Conservation (phyloP, 768 basidiomycete species). For the Collybia sordida region DNA sequence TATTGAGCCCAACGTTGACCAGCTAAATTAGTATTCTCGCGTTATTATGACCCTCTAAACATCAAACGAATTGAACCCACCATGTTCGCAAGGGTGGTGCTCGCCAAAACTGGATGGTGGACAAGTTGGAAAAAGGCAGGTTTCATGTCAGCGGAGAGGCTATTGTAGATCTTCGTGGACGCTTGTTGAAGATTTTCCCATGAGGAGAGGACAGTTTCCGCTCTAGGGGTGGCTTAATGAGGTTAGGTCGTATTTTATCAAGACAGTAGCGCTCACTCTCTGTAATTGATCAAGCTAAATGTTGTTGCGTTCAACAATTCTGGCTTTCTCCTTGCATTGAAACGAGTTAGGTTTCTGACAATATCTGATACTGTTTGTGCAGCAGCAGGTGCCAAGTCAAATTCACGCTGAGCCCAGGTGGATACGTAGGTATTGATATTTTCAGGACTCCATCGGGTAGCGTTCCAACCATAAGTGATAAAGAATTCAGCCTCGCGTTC, state of each 20-base stretch:
- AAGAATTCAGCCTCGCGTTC: constrained; percentile 74
- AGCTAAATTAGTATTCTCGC: constrained; percentile 27
- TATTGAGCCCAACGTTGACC: constrained; percentile 59
- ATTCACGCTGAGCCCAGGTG: constrained; percentile 66
- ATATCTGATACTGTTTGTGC: constrained; percentile 48
- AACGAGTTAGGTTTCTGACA: constrained; percentile 53
- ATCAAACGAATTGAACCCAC: constrained; percentile 13
- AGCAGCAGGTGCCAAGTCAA: constrained; percentile 41
- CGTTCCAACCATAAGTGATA: constrained; percentile 61
- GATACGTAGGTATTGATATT: constrained; percentile 54
- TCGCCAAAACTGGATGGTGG: constrained; percentile 62
- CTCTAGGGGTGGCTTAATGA: constrained; percentile 32
- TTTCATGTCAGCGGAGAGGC: constrained; percentile 43
- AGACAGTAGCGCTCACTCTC: constrained; percentile 49
- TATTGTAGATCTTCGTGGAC: constrained; percentile 56
- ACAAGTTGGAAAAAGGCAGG: constrained; percentile 74
- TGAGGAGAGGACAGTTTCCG: constrained; percentile 50
- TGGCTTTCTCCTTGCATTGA: constrained; percentile 62
- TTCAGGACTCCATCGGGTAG: constrained; percentile 50
- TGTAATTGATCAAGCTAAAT: constrained; percentile 63
- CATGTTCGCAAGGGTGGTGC: constrained; percentile 56
- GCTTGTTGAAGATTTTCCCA: constrained; percentile 49
- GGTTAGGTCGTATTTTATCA: not conserved
- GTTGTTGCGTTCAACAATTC: constrained; percentile 64
- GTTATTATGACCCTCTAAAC: not conserved